Percentiles rank a stretch among this genome's conserved stretches.
These are phyloP conservation scores for Akanthomyces muscarius DNA, from an alignment of 2,329 filamentous ascomycete species.

Conservation along the genomic window DNA sequence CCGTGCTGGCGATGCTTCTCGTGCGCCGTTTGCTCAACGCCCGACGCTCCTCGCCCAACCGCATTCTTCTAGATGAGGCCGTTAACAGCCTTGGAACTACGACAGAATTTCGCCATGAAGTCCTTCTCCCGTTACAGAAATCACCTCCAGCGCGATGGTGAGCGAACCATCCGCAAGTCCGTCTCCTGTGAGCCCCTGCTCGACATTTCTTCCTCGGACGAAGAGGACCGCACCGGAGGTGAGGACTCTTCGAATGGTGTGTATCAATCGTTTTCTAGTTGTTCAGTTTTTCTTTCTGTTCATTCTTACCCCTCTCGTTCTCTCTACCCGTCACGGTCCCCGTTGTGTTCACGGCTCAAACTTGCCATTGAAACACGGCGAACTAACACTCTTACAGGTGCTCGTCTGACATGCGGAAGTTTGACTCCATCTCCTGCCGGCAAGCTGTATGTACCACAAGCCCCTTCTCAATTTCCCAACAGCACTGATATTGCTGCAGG, in stretches of 20 bases:
- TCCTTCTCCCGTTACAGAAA: constrained; percentile 4
- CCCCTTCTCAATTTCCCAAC: not conserved
- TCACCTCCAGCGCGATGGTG: constrained; percentile 3
- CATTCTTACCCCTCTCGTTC: not conserved
- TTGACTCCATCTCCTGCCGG: constrained; percentile 18
- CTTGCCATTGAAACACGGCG: not conserved
- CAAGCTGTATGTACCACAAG: constrained; percentile 8
- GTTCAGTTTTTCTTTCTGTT: too few species aligned
- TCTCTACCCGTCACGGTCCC: not conserved
- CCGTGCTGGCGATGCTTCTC: not conserved
- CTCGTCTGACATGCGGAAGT: constrained; percentile 13
- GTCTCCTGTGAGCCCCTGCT: constrained; percentile 17
- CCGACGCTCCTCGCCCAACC: not conserved
- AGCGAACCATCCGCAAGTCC: constrained; percentile 18
- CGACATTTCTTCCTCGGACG: constrained; percentile 17
- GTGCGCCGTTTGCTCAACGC: constrained; percentile 5
- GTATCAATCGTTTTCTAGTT: not conserved
- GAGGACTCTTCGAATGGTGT: constrained; percentile 8
- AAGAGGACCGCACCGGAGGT: constrained; percentile 18
- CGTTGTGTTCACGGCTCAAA: not conserved
- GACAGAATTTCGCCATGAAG: not conserved
- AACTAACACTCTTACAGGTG: constrained; percentile 10
- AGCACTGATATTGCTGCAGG: not conserved
- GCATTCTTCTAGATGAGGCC: not conserved
- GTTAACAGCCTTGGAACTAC: not conserved